These are phyloP conservation scores for Petunia axillaris DNA, from an alignment of 257 asterid genomes.

Conservation along the genomic window DNA sequence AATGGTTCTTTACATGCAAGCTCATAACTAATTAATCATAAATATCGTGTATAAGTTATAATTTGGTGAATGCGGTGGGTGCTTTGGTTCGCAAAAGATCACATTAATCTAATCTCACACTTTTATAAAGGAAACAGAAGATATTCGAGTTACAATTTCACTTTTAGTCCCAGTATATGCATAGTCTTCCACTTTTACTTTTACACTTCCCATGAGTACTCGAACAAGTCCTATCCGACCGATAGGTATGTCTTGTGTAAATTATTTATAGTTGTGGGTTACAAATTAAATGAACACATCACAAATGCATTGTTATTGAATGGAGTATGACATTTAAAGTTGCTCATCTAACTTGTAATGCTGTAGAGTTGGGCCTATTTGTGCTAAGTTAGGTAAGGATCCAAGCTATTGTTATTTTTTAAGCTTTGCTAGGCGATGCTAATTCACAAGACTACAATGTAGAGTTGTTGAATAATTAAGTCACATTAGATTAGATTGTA, in stretches of 20 bases:
- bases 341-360: neutral
- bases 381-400: slow-evolving; percentile 1
- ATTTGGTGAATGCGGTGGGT: neutral
- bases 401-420: slow-evolving; percentile 12
- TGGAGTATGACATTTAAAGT: neutral
- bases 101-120: slow-evolving; percentile 15
- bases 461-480: neutral
- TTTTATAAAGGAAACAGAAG: slow-evolving; percentile 11
- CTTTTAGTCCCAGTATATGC: too few species aligned
- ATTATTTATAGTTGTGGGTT: too few species aligned
- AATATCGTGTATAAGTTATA: neutral
- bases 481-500: slow-evolving; percentile 2
- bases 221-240: too few species aligned
- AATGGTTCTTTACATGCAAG: slow-evolving; percentile 17
- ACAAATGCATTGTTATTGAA: neutral
- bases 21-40: neutral
- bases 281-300: too few species aligned
- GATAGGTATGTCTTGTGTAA: too few species aligned
- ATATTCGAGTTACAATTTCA: neutral
- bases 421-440: neutral
- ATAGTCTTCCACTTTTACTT: too few species aligned
- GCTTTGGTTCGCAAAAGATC: slow-evolving; percentile 15
- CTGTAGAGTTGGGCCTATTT: neutral
- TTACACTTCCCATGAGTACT: too few species aligned
- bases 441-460: neutral